Evolutionary conservation across 2,329 filamentous ascomycete genomes (phyloP), one percentile per base, ranked within the genome.

Genomic region (Ophiostoma himal-ulmi): DNA sequence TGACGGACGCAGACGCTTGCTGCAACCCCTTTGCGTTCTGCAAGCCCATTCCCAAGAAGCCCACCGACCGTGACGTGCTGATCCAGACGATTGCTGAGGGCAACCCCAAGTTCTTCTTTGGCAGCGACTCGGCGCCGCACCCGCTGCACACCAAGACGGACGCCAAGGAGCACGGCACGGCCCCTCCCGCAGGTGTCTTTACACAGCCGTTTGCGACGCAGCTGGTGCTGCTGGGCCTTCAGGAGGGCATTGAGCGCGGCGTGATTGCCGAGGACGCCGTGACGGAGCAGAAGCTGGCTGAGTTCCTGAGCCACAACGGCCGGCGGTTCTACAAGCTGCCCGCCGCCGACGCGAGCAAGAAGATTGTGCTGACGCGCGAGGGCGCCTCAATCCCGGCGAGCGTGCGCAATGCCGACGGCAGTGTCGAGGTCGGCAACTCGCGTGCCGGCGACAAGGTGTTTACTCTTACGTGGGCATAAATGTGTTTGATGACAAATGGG

Each of bases 31-130:
- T 74, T 71, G 73, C 73, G 3, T 74, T 74, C 44, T 93, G 77
- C 89, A 94, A 86, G 87, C 89, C 84, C 83, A 92, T 91, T 41
- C 87, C 90, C 68, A 92, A 92, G 82, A 89, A 87, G 48, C 89
- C 91, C 0, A 83, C 84, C 26, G 90, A 93, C 76, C 86, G 93
- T 5, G 86, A 89, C 68, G 91, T 92, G 6, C 83, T 96, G 57
- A 79, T 96, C 69, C 83, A 86, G 70, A 88, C 89, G 3, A 83
- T 87, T 6, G 82, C 86, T 37, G 84, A 82, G 73, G 86, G 87
- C 73, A 81, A 85, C 52, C 80, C 84, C 20, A 90, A 89, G 75
- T 92, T 92, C 80, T 93, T 93, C 82, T 87, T 74, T 30, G 74
- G 91, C 75, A 86, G 88, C n/a, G 91, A 93, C 77, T 88, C 84